These are phyloP conservation scores for Oryza glumipatula DNA, from an alignment of 176 grass and related monocot species.

Conservation along the genomic window DNA sequence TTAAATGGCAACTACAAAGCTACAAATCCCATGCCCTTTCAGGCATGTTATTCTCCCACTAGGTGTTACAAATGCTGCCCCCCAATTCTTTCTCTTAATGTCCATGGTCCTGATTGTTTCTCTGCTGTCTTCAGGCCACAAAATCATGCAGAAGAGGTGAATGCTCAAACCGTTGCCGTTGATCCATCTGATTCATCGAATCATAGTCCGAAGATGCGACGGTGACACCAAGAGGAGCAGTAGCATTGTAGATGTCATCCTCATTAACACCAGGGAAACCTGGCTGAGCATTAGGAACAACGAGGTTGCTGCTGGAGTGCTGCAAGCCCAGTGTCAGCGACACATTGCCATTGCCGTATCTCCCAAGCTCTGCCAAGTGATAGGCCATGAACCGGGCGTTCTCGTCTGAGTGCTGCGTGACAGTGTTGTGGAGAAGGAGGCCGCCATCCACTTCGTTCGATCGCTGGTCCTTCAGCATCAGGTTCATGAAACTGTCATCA, in stretches of 20 bases:
- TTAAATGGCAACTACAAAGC: conserved; percentile 67
- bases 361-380: conserved; percentile 68
- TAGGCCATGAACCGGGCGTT: conserved; percentile 62
- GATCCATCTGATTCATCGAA: conserved; percentile 64
- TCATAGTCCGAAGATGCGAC: conserved; percentile 57
- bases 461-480: conserved; percentile 80
- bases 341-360: conserved; percentile 68
- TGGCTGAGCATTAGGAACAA: conserved; percentile 57
- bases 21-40: conserved; percentile 66
- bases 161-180: conserved; percentile 60
- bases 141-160: conserved; percentile 93
- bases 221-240: conserved; percentile 51
- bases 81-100: conserved; percentile 28
- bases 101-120: conserved; percentile 36
- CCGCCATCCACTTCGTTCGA: conserved; percentile 39
- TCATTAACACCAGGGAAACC: conserved; percentile 53
- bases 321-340: conserved; percentile 90
- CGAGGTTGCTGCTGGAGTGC: conserved; percentile 57
- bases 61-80: conserved; percentile 54
- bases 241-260: conserved; percentile 69
- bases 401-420: conserved; percentile 47
- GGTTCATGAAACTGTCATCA: conserved; percentile 90
- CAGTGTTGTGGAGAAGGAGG: conserved; percentile 59
- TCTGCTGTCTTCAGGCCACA: conserved; percentile 69
- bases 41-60: conserved; percentile 72